Percentiles rank a stretch among this genome's conserved stretches.
Evolutionary conservation across 2,329 filamentous ascomycete genomes (phyloP).

Genomic region (Penicillium sp.): DNA sequence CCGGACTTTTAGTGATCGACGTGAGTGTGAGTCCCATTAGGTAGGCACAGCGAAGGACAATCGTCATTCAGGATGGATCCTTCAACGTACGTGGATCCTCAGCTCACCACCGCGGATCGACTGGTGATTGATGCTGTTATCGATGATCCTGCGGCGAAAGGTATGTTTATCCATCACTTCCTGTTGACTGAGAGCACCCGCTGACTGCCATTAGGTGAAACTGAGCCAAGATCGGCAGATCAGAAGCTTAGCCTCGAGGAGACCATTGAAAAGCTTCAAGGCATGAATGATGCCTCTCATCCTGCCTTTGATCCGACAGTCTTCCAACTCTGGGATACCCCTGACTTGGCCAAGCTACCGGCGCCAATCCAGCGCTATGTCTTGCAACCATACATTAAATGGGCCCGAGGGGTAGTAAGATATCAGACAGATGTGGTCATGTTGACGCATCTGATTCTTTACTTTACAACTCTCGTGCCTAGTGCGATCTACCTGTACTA

Average conservation of each 20-base stretch:
- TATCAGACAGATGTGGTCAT: constrained; percentile 75
- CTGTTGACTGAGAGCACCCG: not conserved
- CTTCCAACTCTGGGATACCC: constrained; percentile 57
- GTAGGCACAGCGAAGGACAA: not conserved
- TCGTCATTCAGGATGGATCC: constrained; percentile 31
- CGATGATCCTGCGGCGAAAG: constrained; percentile 28
- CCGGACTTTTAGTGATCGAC: constrained; percentile 3
- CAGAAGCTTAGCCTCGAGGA: constrained; percentile 21
- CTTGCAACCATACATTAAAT: constrained; percentile 63
- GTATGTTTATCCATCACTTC: constrained; percentile 4
- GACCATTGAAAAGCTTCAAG: constrained; percentile 51
- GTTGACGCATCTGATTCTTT: constrained; percentile 74
- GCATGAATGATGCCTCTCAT: constrained; percentile 54
- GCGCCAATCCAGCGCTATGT: constrained; percentile 53
- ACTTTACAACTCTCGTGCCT: constrained; percentile 70
- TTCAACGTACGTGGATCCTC: constrained; percentile 33
- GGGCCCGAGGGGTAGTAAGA: constrained; percentile 63
- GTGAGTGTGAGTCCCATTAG: constrained; percentile 9
- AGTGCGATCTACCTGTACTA: constrained; percentile 69
- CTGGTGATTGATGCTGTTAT: constrained; percentile 46
- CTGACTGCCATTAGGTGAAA: constrained; percentile 12
- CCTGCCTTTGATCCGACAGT: constrained; percentile 60
- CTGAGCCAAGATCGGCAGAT: constrained; percentile 13
- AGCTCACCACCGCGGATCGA: constrained; percentile 44
- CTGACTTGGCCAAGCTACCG: constrained; percentile 46